These are phyloP conservation scores for Cercospora sesami DNA, from an alignment of 2,329 filamentous ascomycete species.

Conservation along the genomic window DNA sequence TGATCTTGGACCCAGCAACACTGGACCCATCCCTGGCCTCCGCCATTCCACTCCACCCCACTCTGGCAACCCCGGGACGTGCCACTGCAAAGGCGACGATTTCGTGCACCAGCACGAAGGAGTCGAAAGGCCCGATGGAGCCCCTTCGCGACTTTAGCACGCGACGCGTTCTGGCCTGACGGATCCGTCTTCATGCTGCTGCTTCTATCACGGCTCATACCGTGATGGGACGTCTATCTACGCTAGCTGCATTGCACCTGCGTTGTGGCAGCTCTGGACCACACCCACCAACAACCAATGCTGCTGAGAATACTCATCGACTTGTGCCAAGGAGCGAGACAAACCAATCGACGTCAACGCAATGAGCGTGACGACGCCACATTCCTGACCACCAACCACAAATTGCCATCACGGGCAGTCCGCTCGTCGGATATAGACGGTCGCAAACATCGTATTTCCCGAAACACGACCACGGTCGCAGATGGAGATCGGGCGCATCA, in stretches of 20 bases:
- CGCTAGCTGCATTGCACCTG: not conserved
- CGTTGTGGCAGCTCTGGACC: not conserved
- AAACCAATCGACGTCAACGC: not conserved
- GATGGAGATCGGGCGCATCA: not conserved
- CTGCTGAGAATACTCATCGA: not conserved
- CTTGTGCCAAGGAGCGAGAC: not conserved
- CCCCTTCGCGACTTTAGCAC: not conserved
- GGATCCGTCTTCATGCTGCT: not conserved
- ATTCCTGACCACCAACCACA: not conserved
- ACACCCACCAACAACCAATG: not conserved
- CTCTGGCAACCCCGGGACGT: not conserved
- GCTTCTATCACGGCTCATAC: not conserved
- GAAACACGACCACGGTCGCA: slow-evolving; percentile 5
- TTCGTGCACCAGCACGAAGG: not conserved
- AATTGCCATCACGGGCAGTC: not conserved
- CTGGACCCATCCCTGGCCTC: not conserved
- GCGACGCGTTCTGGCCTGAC: not conserved
- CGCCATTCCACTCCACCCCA: not conserved
- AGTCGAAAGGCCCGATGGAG: not conserved
- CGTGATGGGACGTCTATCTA: not conserved
- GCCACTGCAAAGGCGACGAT: not conserved
- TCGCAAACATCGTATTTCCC: not conserved
- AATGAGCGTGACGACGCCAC: not conserved
- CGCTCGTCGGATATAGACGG: slow-evolving; percentile 5
- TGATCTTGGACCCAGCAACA: not conserved